phyloP scores from a whole-genome alignment of 768 basidiomycete species.

The Mycena latifolia region DNA sequence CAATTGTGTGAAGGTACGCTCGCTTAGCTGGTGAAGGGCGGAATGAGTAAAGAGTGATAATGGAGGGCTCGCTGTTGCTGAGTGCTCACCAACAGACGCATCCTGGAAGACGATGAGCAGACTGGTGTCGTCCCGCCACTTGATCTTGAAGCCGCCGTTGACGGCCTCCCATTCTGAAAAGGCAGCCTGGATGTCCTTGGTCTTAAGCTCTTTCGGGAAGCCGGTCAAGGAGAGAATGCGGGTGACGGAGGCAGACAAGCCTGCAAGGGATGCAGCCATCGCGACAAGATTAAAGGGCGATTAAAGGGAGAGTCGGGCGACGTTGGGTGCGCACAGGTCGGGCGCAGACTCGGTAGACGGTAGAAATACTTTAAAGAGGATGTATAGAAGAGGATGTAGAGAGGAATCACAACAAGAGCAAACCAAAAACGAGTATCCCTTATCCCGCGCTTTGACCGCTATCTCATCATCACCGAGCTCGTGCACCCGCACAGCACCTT shows the following conservation, averaged over 20 bases:
- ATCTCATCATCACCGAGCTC: neutral
- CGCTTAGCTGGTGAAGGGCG: constrained; percentile 86
- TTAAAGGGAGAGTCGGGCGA: constrained; percentile 39
- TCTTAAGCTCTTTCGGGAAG: constrained; percentile 96
- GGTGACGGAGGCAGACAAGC: constrained; percentile 94
- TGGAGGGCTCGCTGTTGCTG: constrained; percentile 27
- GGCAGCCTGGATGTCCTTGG: constrained; percentile 93
- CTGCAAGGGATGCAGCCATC: constrained; percentile 82
- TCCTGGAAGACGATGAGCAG: constrained; percentile 96
- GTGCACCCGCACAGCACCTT: constrained; percentile 21
- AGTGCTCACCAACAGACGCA: constrained; percentile 84
- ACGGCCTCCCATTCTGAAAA: constrained; percentile 91
- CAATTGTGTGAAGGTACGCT: constrained; percentile 92
- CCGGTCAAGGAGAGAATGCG: constrained; percentile 94
- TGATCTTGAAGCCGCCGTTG: constrained; percentile 96
- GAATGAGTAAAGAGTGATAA: constrained; percentile 54
- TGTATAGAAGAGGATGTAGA: constrained; percentile 27
- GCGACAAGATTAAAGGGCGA: constrained; percentile 41
- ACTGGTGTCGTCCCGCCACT: constrained; percentile 98
- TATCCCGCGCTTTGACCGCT: too few species aligned
- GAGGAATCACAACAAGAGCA: too few species aligned
- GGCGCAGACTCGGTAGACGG: constrained; percentile 53
- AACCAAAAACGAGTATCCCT: too few species aligned
- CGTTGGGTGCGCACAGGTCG: constrained; percentile 38
- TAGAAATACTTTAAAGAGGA: constrained; percentile 21